phyloP scores from a whole-genome alignment of 192 early-diverging fungal genomes.

The Dissophora ornata region DNA sequence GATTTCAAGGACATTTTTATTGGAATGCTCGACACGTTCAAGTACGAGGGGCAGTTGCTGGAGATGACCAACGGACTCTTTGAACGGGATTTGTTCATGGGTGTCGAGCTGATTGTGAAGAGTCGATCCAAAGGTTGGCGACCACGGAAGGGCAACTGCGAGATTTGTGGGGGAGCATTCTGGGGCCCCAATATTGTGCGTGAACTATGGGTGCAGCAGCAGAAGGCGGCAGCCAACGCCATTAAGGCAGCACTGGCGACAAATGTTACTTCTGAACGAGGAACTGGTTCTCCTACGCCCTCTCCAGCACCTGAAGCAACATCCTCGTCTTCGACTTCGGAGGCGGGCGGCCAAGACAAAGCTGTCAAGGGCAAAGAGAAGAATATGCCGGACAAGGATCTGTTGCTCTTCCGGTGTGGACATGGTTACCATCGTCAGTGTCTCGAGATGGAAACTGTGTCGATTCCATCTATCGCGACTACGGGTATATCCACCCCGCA shows the following conservation, averaged over 20 bases:
- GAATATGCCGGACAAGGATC: conserved; percentile 36
- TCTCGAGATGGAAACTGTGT: conserved; percentile 46
- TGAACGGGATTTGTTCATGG: conserved; percentile 66
- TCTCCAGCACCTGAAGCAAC: background rate
- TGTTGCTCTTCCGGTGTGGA: conserved; percentile 64
- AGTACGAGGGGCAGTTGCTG: conserved; percentile 70
- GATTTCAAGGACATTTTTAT: conserved; percentile 70
- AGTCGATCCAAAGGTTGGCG: conserved; percentile 67
- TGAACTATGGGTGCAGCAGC: conserved; percentile 54
- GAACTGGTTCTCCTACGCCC: conserved; percentile 2
- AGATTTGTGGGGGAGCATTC: conserved; percentile 63
- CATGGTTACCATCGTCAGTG: conserved; percentile 68
- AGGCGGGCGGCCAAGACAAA: background rate
- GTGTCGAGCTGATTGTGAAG: conserved; percentile 63
- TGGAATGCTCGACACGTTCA: conserved; percentile 72
- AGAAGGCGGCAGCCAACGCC: conserved; percentile 54
- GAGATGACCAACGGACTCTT: conserved; percentile 72
- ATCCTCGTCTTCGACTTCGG: background rate
- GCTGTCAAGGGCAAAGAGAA: conserved; percentile 7
- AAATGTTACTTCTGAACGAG: conserved; percentile 25
- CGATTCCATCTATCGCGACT: background rate
- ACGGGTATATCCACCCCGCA: background rate
- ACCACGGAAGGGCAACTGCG: conserved; percentile 63
- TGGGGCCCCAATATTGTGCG: conserved; percentile 61
- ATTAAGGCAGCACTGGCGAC: conserved; percentile 43